Base-by-base conservation (phyloP, 331 rosid genomes). In the Rhamnella rubrinervis region DNA sequence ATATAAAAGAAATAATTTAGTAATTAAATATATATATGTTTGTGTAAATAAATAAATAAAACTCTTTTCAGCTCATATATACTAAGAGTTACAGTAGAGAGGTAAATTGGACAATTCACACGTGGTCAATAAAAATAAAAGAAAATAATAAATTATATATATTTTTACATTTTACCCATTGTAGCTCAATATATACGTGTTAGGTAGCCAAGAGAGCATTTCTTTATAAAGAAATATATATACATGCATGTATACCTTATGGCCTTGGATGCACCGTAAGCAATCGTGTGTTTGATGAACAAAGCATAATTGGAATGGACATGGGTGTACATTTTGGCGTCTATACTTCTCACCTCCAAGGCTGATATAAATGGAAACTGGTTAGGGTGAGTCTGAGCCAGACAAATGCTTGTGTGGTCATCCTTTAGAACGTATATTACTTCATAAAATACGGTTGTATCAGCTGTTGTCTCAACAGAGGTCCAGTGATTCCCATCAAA, bases 321-420 rank as follows among this genome's bases (percentile, higher is more conserved):
- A 47, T 68, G 72, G 6, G 37, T 56, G 63, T 83, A 86, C 85
- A 86, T 78, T 8, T 61, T 55, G 19, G 81, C 51, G 25, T 51
- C 81, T 77, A 81, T 61, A 67, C 75, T 58, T 10, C 91, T 67
- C 7, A 83, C 55, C 71, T 84, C 86, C 55, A 83, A 68, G 3
- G 83, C 70, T 1, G 86, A 81, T 61, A 86, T 77, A 59, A 86
- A 83, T 0, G 91, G 91, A 39, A 79, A 6, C 40, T 83, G 70
- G 6, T 84, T 70, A 58, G 86, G 70, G 55, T 47, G 26, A 55
- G 79, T 76, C 73, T 81, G 88, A 57, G 86, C 79, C 39, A 86
- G 71, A 66, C 91, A 86, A 47, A 86, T 53, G 51, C 75, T 71
- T 13, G 83, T 84, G 35, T 37, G 47, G n/a, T 72, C 83, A n/a